A percentile compares a stretch with the other conserved stretches of the same genome.
These are phyloP conservation scores for Glonium stellatum DNA, from an alignment of 495 filamentous ascomycete species.

Conservation along the genomic window DNA sequence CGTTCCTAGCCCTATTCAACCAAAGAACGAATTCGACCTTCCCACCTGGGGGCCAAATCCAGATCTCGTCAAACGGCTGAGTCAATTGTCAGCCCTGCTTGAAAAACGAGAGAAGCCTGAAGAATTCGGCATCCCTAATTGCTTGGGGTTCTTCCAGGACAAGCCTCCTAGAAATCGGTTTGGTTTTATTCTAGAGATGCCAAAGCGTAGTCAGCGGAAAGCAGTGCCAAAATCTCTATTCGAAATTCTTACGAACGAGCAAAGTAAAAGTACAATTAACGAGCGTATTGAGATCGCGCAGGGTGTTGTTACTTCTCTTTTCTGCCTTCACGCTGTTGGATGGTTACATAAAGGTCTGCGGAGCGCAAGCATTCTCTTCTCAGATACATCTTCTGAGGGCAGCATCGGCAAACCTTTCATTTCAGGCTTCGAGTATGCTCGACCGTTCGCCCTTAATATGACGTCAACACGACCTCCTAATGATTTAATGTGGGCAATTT, in stretches of 20 bases:
- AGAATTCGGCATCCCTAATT: too few species aligned
- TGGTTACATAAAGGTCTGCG: slow-evolving; percentile 52
- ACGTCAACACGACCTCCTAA: slow-evolving; percentile 29
- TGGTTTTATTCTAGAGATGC: too few species aligned
- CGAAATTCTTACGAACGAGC: too few species aligned
- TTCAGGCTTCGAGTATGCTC: slow-evolving; percentile 9
- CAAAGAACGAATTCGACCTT: neutral
- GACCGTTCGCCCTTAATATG: slow-evolving; percentile 27
- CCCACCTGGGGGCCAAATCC: neutral
- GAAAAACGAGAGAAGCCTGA: neutral
- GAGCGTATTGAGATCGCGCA: slow-evolving; percentile 11
- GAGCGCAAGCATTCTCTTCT: slow-evolving; percentile 46
- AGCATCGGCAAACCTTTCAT: too few species aligned
- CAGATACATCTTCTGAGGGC: slow-evolving; percentile 35
- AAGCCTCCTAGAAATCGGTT: too few species aligned
- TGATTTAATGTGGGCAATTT: slow-evolving; percentile 40
- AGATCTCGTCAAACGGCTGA: neutral
- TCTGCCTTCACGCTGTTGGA: slow-evolving; percentile 42
- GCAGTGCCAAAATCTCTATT: too few species aligned
- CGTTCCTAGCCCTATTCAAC: neutral
- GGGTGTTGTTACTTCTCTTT: slow-evolving; percentile 5
- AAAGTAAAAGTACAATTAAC: neutral
- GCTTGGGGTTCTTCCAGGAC: too few species aligned
- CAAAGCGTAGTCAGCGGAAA: too few species aligned
- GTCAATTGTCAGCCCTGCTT: neutral